Evolutionary conservation across 2,329 filamentous ascomycete genomes (phyloP), one percentile per base, ranked within the genome.

Genomic region (Thelonectria olida): DNA sequence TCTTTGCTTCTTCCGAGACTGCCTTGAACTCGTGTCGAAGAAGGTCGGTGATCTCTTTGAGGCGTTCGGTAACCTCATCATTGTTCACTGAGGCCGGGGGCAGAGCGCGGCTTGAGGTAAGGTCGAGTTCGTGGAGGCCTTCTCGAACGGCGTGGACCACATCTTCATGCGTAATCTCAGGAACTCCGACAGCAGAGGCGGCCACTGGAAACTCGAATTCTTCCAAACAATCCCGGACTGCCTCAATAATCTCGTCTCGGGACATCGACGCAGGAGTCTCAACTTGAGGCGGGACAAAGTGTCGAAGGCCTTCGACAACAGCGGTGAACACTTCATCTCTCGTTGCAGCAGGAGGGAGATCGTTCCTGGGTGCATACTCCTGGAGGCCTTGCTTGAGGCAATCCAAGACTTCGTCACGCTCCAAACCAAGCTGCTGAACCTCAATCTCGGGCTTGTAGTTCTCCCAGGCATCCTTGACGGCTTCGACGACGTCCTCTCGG

Each of bases 361-460:
- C 82, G n/a, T 82, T 78, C 17, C 75, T 80, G 13, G 84, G 82
- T 2, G 84, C 84, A 72, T 96, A 93, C 47, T 93, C 88, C 66
- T 92, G 88, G 0, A 98, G 84, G 1, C 95, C 95, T 79, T 97
- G 91, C 67, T 92, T 89, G 23, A 98, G 84, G 67, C 93, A 97
- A 38, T 91, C 88, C 13, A 98, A 82, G 48, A 98, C 91, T 73
- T 98, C 95, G 12, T 97, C 93, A 5, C 93, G 87, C 75, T 97
- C 95, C 1, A 98, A 82, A 2, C 94, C 95, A 64, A 96, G 91
- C 70, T 97, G 93, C 69, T 97, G 91, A 5, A 97, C 85, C 69
- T 97, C 90, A 51, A 97, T 93, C 70, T 97, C 93, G 1, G 95
- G 95, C 78, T 97, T 97, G 79, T 97, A 97, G 54, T 89, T 92